Percentiles rank a stretch among this genome's conserved stretches.
These are phyloP conservation scores for Sporothrix protearum DNA, from an alignment of 2,329 filamentous ascomycete species.

Conservation along the genomic window DNA sequence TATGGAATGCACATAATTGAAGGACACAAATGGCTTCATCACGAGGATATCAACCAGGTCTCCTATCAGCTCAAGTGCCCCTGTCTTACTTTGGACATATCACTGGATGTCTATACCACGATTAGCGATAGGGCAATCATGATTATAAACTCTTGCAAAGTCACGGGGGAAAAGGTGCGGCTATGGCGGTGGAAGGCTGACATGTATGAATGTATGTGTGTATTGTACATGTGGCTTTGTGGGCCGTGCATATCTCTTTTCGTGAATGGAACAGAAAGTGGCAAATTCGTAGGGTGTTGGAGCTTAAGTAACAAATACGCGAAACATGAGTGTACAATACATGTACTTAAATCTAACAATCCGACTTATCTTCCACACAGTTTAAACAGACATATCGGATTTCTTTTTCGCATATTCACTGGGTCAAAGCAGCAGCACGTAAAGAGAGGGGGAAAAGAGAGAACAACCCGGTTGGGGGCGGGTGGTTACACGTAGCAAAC, in stretches of 20 bases:
- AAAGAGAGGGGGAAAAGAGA: background rate
- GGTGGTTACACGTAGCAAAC: background rate
- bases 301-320: background rate
- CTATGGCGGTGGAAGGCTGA: background rate
- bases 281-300: background rate
- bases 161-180: background rate
- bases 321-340: background rate
- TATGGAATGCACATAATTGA: background rate
- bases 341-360: background rate
- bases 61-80: background rate
- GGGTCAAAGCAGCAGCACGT: background rate
- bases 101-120: background rate
- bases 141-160: background rate
- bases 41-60: too few relatives aligned
- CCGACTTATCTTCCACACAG: background rate
- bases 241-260: too few relatives aligned
- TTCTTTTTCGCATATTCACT: background rate
- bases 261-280: too few relatives aligned
- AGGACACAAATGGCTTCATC: too few relatives aligned
- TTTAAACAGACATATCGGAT: background rate
- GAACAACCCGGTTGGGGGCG: slow-evolving; percentile 8
- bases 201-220: background rate
- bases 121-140: background rate
- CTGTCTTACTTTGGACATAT: background rate
- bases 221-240: too few relatives aligned